phyloP scores from a whole-genome alignment of 2,329 filamentous ascomycete species.

The Ascochyta rabiei region DNA sequence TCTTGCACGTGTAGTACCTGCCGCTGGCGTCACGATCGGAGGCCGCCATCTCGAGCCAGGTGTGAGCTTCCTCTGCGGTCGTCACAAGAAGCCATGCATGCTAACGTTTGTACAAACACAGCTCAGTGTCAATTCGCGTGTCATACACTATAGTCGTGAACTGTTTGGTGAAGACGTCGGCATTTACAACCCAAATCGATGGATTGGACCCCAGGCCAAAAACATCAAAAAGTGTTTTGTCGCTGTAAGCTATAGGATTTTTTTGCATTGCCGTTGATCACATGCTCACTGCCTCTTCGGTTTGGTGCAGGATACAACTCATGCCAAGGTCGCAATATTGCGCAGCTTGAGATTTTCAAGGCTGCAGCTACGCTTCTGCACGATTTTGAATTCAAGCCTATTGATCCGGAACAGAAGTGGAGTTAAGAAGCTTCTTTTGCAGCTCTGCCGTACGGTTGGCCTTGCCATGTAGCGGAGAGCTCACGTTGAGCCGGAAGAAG shows the following conservation, averaged over 20 bases:
- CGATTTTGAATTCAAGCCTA: conserved; percentile 42
- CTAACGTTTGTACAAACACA: neutral
- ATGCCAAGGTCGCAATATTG: conserved; percentile 47
- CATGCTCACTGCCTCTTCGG: conserved; percentile 5
- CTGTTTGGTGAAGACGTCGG: neutral
- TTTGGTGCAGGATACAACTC: conserved; percentile 48
- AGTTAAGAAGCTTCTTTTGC: conserved; percentile 44
- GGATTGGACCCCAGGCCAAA: conserved; percentile 7
- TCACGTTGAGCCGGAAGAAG: neutral
- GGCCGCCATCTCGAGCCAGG: neutral
- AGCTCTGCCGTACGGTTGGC: conserved; percentile 37
- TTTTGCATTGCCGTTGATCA: neutral
- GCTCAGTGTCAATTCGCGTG: conserved; percentile 10
- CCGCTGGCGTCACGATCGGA: conserved; percentile 40
- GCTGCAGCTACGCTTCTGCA: conserved; percentile 40
- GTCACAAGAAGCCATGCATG: neutral
- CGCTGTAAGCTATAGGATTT: conserved; percentile 15
- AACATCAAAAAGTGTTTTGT: conserved; percentile 30
- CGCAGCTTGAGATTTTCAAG: conserved; percentile 47
- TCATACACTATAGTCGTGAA: conserved; percentile 12
- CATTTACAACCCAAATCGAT: conserved; percentile 10
- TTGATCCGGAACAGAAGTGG: conserved; percentile 37
- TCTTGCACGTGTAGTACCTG: conserved; percentile 38
- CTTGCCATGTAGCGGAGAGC: neutral
- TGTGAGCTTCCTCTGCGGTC: neutral